Evolutionary conservation across 306 rosid genomes (phyloP), one percentile per base, ranked within the genome.

Genomic region (barrel medic (Medicago truncatula)): DNA sequence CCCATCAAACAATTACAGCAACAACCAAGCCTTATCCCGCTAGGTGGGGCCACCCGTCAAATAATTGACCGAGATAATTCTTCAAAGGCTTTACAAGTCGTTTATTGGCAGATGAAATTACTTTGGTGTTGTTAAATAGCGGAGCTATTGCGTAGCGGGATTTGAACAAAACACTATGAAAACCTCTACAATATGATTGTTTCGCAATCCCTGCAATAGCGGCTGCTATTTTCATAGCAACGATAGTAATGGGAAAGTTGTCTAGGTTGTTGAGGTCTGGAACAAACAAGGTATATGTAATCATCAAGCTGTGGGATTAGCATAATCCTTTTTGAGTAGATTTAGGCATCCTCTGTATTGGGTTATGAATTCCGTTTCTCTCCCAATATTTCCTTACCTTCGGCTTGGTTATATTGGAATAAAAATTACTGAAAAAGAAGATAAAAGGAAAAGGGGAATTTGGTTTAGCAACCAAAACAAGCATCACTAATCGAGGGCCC

Each of bases 31-130:
- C 31, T 28, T 3, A 28, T 28, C 31, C 4, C 31, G 4, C 31
- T 28, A 28, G 3, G 31, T 28, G 31, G 1, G 31, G 31, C 65
- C 28, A 36, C 16, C 58, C 16, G 7, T 41, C 70, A 73, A 73
- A 56, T 57, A 56, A 57, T 73, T 25, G 57, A 59, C 63, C 59
- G 28, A 41, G 14, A 73, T 12, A 34, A 57, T 40, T 72, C 56
- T 38, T 57, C 16, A 31, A 58, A 57, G 53, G 28, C 56, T 59
- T 23, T 41, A 12, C 15, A 68, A 25, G 28, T 50, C 46, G 31
- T n/a, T 23, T 43, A 59, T 41, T 36, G 31, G 50, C 50, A 62
- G 39, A 54, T 75, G 23, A 49, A 75, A 62, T 62, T 62, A 18
- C 12, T 54, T 4, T 53, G 0, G 8, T 18, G 13, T 1, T 18